Conservation (phyloP, 495 filamentous ascomycete genomes). For the Aspergillus homomorphus region DNA sequence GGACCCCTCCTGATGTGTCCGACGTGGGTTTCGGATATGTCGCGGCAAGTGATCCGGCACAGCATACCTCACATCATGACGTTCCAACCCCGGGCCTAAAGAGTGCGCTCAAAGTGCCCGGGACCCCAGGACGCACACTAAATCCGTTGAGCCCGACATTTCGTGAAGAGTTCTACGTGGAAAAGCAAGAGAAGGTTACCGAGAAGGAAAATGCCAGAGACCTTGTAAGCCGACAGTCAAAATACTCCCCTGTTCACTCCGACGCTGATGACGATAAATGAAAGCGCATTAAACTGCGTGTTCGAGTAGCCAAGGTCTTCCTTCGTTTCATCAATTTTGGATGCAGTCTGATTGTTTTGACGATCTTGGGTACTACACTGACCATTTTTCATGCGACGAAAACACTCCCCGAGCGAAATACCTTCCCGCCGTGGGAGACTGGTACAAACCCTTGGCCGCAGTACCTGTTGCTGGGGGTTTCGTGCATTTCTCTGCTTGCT, state of each 20-base stretch:
- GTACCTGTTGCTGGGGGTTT: slow-evolving; percentile 70
- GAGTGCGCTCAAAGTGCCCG: slow-evolving; percentile 81
- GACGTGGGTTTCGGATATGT: slow-evolving; percentile 95
- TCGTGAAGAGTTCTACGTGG: slow-evolving; percentile 75
- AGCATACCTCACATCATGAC: slow-evolving; percentile 50
- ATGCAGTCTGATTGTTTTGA: slow-evolving; percentile 90
- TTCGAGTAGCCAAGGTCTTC: slow-evolving; percentile 90
- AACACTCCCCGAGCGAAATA: slow-evolving; percentile 67
- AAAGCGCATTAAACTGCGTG: slow-evolving; percentile 90
- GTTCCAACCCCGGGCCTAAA: slow-evolving; percentile 76
- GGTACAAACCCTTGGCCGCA: slow-evolving; percentile 87
- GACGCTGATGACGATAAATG: slow-evolving; percentile 1
- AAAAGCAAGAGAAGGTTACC: slow-evolving; percentile 72
- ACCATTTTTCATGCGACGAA: slow-evolving; percentile 85
- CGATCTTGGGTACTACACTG: slow-evolving; percentile 81
- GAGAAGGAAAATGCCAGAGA: slow-evolving; percentile 81
- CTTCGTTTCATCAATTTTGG: slow-evolving; percentile 92
- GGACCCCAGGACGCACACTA: slow-evolving; percentile 63
- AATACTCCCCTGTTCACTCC: neutral
- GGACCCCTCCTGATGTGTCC: slow-evolving; percentile 57
- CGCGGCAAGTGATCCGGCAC: slow-evolving; percentile 49
- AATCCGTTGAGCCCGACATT: slow-evolving; percentile 84
- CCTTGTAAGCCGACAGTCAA: slow-evolving; percentile 58
- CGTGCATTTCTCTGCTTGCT: slow-evolving; percentile 74
- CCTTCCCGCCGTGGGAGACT: slow-evolving; percentile 76